Evolutionary conservation across 2,329 filamentous ascomycete genomes (phyloP).

Genomic region (Phialocephala subalpina): DNA sequence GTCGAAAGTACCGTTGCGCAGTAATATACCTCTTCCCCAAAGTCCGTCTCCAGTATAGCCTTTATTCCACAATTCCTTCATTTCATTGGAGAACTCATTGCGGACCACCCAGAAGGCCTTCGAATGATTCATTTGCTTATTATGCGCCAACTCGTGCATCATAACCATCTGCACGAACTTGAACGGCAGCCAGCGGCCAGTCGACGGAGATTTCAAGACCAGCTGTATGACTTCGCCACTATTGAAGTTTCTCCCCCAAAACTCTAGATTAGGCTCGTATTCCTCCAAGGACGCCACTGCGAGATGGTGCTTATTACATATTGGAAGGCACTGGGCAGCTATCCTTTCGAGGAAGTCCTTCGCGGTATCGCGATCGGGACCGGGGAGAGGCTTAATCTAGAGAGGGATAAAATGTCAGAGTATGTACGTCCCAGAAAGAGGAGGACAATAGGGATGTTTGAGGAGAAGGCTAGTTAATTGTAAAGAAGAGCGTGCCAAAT

Average conservation of each 20-base stretch:
- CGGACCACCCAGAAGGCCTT: conserved; percentile 82
- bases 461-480: not conserved
- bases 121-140: conserved; percentile 91
- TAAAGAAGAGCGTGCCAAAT: not conserved
- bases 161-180: conserved; percentile 92
- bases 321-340: conserved; percentile 79
- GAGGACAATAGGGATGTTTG: too few species aligned
- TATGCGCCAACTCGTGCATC: conserved; percentile 88
- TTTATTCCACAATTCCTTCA: conserved; percentile 74
- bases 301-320: conserved; percentile 73
- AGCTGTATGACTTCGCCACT: conserved; percentile 87
- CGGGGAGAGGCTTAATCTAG: conserved; percentile 76
- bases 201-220: conserved; percentile 73
- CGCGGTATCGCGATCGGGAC: conserved; percentile 66
- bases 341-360: conserved; percentile 79
- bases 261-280: conserved; percentile 81
- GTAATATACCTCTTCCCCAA: conserved; percentile 76
- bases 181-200: conserved; percentile 79
- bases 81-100: conserved; percentile 74
- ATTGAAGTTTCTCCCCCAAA: conserved; percentile 87
- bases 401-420: not conserved
- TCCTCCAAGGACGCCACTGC: conserved; percentile 79
- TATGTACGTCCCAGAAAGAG: not conserved
- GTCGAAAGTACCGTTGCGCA: conserved; percentile 69
- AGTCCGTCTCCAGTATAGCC: conserved; percentile 83